Percentiles rank a stretch among this genome's conserved stretches.
phyloP scores from a whole-genome alignment of 2,329 filamentous ascomycete species.

The Botryotinia globosa region DNA sequence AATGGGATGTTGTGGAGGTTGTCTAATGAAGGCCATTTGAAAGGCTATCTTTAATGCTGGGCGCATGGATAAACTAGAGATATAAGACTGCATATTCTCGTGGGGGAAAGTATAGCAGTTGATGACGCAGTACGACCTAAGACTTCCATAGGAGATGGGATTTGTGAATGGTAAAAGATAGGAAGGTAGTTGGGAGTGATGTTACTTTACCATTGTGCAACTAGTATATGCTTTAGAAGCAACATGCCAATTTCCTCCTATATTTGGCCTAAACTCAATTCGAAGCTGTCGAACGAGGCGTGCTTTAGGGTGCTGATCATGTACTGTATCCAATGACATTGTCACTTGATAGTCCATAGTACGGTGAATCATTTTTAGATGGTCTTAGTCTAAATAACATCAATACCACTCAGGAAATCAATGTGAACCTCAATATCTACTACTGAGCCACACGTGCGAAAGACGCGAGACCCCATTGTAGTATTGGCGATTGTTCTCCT shows the following conservation, averaged over 20 bases:
- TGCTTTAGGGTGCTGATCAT: not conserved
- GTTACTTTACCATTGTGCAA: not conserved
- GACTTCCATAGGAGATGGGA: not conserved
- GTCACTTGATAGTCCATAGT: conserved; percentile 17
- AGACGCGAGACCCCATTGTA: conserved; percentile 16
- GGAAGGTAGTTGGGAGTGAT: not conserved
- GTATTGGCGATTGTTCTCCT: conserved; percentile 10
- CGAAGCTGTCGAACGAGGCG: not conserved
- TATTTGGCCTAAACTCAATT: not conserved
- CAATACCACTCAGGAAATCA: not conserved
- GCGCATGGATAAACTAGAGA: not conserved
- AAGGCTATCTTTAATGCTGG: not conserved
- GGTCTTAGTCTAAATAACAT: not conserved
- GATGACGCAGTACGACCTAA: conserved; percentile 9
- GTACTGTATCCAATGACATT: not conserved
- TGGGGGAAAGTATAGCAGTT: not conserved
- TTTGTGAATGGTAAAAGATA: not conserved
- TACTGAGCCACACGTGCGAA: conserved; percentile 14
- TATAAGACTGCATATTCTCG: not conserved
- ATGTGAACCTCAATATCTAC: not conserved
- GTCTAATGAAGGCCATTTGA: not conserved
- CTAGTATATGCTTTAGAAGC: not conserved
- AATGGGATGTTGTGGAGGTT: not conserved
- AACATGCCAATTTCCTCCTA: conserved; percentile 6
- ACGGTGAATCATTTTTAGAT: not conserved